Evolutionary conservation across 345 rosid genomes (phyloP).

Genomic region (Salix caprea): DNA sequence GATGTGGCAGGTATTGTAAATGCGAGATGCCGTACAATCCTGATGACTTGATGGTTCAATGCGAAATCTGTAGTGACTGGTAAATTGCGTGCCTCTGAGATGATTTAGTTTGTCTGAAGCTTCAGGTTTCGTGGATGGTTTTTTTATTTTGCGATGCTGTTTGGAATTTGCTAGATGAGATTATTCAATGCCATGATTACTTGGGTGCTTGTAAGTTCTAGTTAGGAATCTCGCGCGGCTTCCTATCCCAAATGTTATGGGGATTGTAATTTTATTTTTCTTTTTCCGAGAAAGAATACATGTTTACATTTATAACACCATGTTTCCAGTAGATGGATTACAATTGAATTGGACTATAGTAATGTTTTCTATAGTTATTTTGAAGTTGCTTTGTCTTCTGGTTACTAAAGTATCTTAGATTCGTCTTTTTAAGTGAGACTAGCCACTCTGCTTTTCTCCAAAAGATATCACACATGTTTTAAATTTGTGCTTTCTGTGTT

Average conservation of each 20-base stretch:
- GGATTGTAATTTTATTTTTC: neutral
- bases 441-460: neutral
- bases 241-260: neutral
- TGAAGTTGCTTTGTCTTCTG: neutral
- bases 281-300: neutral
- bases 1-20: conserved; percentile 70
- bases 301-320: neutral
- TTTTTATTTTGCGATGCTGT: neutral
- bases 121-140: neutral
- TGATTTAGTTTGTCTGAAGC: conserved; percentile 4
- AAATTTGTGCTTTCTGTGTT: neutral
- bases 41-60: conserved; percentile 94
- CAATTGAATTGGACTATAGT: neutral
- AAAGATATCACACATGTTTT: neutral
- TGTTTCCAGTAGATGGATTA: neutral
- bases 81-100: conserved; percentile 25
- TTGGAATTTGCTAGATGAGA: neutral
- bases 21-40: conserved; percentile 99
- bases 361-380: neutral
- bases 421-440: neutral
- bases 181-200: neutral
- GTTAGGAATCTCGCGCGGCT: neutral
- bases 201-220: neutral
- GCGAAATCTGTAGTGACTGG: conserved; percentile 94
- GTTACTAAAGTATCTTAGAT: neutral